phyloP scores from a whole-genome alignment of 768 basidiomycete genomes.

The Serendipita sp. region DNA sequence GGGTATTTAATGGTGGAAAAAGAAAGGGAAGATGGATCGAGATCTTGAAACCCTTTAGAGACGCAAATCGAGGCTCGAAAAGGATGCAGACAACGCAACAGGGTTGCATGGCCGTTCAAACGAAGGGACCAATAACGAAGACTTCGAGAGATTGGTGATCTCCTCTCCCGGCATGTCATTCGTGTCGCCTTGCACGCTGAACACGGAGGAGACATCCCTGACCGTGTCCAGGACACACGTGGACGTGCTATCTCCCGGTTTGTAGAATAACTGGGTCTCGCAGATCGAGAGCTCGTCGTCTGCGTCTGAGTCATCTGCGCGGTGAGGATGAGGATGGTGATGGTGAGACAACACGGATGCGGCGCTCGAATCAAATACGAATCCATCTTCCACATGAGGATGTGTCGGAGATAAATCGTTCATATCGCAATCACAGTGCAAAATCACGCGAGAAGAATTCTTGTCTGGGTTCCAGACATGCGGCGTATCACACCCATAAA shows the following conservation, averaged over 20 bases:
- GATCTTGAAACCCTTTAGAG: too few relatives aligned
- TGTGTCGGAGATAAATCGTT: neutral
- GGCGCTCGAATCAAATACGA: neutral
- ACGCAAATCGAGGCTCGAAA: too few relatives aligned
- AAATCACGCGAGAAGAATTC: neutral
- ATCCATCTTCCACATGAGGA: neutral
- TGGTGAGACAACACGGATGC: too few relatives aligned
- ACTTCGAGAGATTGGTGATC: too few relatives aligned
- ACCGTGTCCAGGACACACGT: neutral
- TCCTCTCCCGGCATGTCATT: too few relatives aligned
- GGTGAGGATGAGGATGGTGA: neutral
- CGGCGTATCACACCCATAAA: slow-evolving; percentile 2
- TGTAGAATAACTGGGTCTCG: neutral
- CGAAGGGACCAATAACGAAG: too few relatives aligned
- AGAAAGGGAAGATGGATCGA: too few relatives aligned
- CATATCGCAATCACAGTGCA: slow-evolving; percentile 1
- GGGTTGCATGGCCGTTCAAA: too few relatives aligned
- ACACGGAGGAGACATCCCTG: neutral
- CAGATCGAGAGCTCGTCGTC: neutral
- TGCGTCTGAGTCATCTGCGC: neutral
- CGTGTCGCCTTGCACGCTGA: too few relatives aligned
- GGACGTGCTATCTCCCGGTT: neutral
- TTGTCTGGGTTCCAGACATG: slow-evolving; percentile 3
- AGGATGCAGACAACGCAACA: too few relatives aligned
- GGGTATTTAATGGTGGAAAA: too few relatives aligned